Conservation (phyloP, 176 grass and related monocot genomes). For the Oryza brachyantha region DNA sequence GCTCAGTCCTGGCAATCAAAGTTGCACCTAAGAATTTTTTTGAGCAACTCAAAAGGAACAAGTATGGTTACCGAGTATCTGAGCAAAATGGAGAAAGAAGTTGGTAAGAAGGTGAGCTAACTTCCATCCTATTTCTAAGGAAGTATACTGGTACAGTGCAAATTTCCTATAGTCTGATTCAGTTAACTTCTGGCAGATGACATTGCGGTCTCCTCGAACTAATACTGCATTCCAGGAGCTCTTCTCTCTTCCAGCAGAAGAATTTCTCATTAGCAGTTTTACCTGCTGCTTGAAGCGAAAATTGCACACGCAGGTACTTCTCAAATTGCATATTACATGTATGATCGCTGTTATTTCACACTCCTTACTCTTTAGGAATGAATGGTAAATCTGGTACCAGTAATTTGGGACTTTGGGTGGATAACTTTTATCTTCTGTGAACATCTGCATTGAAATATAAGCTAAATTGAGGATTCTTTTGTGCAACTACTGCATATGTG, state of each 20-base stretch:
- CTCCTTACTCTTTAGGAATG: slow-evolving; percentile 9
- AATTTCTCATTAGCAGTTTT: slow-evolving; percentile 97
- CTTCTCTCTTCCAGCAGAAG: slow-evolving; percentile 78
- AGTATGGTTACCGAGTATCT: slow-evolving; percentile 69
- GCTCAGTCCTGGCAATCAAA: slow-evolving; percentile 85
- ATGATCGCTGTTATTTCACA: neutral
- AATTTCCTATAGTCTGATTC: slow-evolving; percentile 34
- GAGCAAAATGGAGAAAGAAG: slow-evolving; percentile 95
- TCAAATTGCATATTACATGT: neutral
- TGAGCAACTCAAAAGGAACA: slow-evolving; percentile 79
- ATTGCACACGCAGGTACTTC: slow-evolving; percentile 72
- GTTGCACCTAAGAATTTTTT: slow-evolving; percentile 80
- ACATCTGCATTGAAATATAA: slow-evolving; percentile 22
- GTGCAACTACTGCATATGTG: neutral
- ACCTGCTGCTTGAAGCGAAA: slow-evolving; percentile 95
- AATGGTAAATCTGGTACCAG: neutral
- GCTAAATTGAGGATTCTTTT: neutral
- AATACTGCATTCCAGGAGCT: slow-evolving; percentile 93
- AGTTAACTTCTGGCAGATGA: slow-evolving; percentile 63
- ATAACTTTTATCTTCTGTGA: neutral
- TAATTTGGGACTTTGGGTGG: neutral
- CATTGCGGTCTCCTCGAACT: slow-evolving; percentile 68
- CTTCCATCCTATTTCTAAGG: neutral
- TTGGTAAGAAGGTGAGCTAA: slow-evolving; percentile 87
- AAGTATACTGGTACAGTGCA: neutral